Percentiles rank a stretch among this genome's conserved stretches.
Evolutionary conservation across 2,329 filamentous ascomycete genomes (phyloP).

Genomic region (Venturia oleaginea): DNA sequence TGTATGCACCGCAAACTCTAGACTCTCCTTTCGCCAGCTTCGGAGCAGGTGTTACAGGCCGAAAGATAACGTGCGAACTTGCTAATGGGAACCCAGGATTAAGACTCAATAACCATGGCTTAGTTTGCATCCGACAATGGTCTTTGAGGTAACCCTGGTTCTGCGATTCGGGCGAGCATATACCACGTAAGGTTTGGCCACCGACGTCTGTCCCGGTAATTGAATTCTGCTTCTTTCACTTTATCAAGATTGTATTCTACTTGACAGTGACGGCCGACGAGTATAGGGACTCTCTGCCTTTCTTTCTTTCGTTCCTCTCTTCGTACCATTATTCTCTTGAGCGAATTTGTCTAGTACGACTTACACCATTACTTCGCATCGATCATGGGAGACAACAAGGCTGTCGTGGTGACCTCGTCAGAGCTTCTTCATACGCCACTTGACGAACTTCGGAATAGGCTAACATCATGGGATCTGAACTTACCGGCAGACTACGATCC

Average conservation of each 20-base stretch:
- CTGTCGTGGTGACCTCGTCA: slow-evolving; percentile 2
- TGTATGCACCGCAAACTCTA: background rate
- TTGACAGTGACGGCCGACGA: background rate
- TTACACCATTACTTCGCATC: background rate
- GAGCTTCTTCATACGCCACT: slow-evolving; percentile 1
- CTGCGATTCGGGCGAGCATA: background rate
- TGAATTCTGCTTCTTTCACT: background rate
- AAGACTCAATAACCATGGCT: background rate
- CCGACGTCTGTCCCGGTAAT: background rate
- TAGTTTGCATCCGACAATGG: background rate
- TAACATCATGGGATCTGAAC: slow-evolving; percentile 15
- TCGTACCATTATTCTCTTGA: background rate
- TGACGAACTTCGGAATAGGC: slow-evolving; percentile 8
- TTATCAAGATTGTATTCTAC: background rate
- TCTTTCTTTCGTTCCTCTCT: background rate
- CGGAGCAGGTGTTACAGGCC: background rate
- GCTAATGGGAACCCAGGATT: background rate
- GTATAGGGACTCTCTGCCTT: background rate
- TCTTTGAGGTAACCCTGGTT: background rate
- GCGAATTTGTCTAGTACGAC: background rate
- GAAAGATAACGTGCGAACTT: background rate
- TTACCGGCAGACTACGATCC: slow-evolving; percentile 12
- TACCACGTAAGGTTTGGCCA: background rate
- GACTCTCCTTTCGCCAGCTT: background rate
- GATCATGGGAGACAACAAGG: slow-evolving; percentile 2